phyloP scores from a whole-genome alignment of 164 flowering plant species.

The Chimonanthus salicifolius region DNA sequence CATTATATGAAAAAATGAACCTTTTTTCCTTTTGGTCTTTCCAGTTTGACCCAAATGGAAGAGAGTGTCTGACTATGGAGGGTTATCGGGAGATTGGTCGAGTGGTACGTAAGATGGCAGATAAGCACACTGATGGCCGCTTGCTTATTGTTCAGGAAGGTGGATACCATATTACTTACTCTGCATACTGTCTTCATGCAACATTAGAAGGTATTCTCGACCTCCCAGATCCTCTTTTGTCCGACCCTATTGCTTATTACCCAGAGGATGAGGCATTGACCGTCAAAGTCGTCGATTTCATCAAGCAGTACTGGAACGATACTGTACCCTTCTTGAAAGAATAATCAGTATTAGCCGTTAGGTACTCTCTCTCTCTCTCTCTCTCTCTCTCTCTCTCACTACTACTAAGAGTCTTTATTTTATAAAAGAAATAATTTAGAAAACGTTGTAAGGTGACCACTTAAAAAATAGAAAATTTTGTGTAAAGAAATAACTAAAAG shows the following conservation, averaged over 20 bases:
- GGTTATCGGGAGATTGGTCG: constrained; percentile 69
- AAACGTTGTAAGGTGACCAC: too few relatives aligned
- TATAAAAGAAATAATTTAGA: too few relatives aligned
- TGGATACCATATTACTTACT: constrained; percentile 94
- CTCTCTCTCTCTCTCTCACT: background rate
- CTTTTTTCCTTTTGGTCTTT: background rate
- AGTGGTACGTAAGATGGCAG: constrained; percentile 42
- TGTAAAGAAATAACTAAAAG: too few relatives aligned
- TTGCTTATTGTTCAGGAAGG: constrained; percentile 91
- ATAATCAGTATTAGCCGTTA: background rate
- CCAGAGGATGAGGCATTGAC: constrained; percentile 71
- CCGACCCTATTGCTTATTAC: constrained; percentile 77
- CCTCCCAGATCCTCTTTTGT: constrained; percentile 47
- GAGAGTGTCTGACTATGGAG: constrained; percentile 91
- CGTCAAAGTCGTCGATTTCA: constrained; percentile 42
- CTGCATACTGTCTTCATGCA: constrained; percentile 91
- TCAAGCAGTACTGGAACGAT: constrained; percentile 38
- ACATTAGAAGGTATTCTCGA: constrained; percentile 83
- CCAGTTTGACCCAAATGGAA: constrained; percentile 98
- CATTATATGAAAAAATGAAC: too few relatives aligned
- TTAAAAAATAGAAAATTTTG: too few relatives aligned
- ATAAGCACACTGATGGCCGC: constrained; percentile 52
- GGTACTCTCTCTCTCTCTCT: background rate
- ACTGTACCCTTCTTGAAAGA: constrained; percentile 33
- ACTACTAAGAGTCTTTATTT: too few relatives aligned